Evolutionary conservation across 495 filamentous ascomycete genomes (phyloP).

Genomic region (Xylaria grammica): DNA sequence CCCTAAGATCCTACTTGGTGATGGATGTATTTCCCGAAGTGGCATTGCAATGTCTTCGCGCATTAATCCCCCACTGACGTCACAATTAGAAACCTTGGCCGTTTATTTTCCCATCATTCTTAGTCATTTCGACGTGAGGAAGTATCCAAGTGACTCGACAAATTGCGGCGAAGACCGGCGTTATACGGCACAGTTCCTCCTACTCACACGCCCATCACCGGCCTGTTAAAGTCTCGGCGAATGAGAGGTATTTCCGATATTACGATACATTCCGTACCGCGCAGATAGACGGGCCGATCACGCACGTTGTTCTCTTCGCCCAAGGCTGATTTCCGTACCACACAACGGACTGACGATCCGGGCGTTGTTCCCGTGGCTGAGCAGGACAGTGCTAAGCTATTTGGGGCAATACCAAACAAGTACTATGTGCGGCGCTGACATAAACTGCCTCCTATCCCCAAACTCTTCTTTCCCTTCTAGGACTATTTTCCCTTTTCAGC

Average conservation of each 20-base stretch:
- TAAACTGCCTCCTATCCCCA: background rate
- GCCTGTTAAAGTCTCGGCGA: background rate
- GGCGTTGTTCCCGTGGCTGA: slow-evolving; percentile 7
- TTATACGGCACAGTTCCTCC: slow-evolving; percentile 7
- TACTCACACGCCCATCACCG: background rate
- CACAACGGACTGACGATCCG: background rate
- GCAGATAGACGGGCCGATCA: background rate
- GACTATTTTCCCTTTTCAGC: slow-evolving; percentile 5
- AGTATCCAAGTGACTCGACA: background rate
- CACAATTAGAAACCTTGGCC: background rate
- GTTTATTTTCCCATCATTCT: background rate
- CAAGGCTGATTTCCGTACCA: background rate
- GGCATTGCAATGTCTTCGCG: background rate
- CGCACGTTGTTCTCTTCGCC: background rate
- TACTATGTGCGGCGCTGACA: background rate
- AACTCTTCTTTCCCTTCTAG: background rate
- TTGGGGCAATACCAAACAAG: background rate
- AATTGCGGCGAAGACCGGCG: background rate
- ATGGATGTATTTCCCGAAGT: background rate
- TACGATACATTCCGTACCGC: background rate
- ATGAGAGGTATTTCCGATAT: background rate
- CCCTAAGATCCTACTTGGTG: background rate
- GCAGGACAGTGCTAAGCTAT: slow-evolving; percentile 1
- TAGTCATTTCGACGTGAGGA: background rate
- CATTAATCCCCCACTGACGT: background rate